phyloP scores from a whole-genome alignment of 805 yeast species.

The Metschnikowia kunwiensis region DNA sequence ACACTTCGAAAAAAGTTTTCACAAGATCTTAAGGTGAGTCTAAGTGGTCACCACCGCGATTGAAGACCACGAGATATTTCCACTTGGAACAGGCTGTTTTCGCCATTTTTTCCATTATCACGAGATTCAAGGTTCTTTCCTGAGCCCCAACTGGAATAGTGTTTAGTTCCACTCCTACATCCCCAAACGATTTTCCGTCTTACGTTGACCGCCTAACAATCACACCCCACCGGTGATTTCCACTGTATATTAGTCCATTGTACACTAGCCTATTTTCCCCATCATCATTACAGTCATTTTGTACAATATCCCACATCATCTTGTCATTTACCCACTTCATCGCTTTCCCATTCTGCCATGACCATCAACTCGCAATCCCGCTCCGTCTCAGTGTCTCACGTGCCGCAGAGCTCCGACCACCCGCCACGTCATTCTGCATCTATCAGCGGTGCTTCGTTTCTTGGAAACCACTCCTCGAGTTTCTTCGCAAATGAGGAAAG shows the following conservation, averaged over 20 bases:
- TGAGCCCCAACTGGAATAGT: too few species aligned
- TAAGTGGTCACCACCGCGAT: too few species aligned
- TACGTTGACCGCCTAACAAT: not conserved
- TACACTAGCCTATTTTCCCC: slow-evolving; percentile 10
- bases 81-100: too few species aligned
- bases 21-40: too few species aligned
- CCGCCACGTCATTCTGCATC: slow-evolving; percentile 17
- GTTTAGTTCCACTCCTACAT: too few species aligned
- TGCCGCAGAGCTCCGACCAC: slow-evolving; percentile 3
- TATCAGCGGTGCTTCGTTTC: slow-evolving; percentile 20
- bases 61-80: too few species aligned
- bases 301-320: slow-evolving; percentile 2
- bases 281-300: slow-evolving; percentile 1
- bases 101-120: too few species aligned
- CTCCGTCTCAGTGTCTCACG: slow-evolving; percentile 19
- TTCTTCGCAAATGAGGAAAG: slow-evolving; percentile 26
- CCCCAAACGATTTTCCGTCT: too few species aligned
- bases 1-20: too few species aligned
- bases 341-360: slow-evolving; percentile 8
- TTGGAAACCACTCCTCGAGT: slow-evolving; percentile 12
- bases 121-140: too few species aligned
- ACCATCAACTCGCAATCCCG: slow-evolving; percentile 22
- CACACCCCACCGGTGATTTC: slow-evolving; percentile 4
- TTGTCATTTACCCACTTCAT: not conserved
- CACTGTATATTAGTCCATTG: slow-evolving; percentile 17